Base-by-base conservation (phyloP, 2,329 filamentous ascomycete species). In the Eutypella sp. region DNA sequence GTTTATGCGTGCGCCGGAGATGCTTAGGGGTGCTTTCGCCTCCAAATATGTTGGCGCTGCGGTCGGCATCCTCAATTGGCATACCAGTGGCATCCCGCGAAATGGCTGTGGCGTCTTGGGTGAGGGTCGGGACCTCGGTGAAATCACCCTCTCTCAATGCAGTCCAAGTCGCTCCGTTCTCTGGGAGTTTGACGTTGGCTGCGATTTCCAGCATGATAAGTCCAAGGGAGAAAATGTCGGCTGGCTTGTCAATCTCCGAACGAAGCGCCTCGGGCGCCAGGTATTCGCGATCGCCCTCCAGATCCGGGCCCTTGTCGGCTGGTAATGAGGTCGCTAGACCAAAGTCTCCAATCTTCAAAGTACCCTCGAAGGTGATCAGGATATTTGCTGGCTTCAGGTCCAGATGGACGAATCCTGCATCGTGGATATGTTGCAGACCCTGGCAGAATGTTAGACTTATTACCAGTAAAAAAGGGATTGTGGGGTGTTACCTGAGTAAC, bases 201-300 rank as follows among this genome's bases (percentile, higher is more conserved):
- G 90, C 92, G 58, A 91, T 93, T 70, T 99, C 93, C 41, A 96
- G 81, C 64, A 96, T 87, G 66, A 97, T 95, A 57, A 97, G 80
- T 42, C 93, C 93, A 24, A 99, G 80, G 10, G 93, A 89, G 66
- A 96, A 99, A 42, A 99, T 80, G 66, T 99, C 93, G 29, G 90
- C 87, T 31, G 92, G 87, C 65, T 92, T 93, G 68, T 95, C 90
- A 56, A 87, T 93, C 52, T 84, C 81, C 36, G 91, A 92, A 60
- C 82, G 81, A 18, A 99, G 80, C 50, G 96, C 89, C 67, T 99
- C 93, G 0, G 91, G 91, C 1, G 88, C 92, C 62, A 99, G 92
- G 64, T 99, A 99, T 63, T 96, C 89, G 41, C 93, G 87, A 63
- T 99, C 93, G 25, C 93, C 93, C 70, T 99, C 93, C 36, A 88